A percentile compares a stretch with the other conserved stretches of the same genome.
These are phyloP conservation scores for Eragrostis nindensis DNA, from an alignment of 176 grass and related monocot species.

Conservation along the genomic window DNA sequence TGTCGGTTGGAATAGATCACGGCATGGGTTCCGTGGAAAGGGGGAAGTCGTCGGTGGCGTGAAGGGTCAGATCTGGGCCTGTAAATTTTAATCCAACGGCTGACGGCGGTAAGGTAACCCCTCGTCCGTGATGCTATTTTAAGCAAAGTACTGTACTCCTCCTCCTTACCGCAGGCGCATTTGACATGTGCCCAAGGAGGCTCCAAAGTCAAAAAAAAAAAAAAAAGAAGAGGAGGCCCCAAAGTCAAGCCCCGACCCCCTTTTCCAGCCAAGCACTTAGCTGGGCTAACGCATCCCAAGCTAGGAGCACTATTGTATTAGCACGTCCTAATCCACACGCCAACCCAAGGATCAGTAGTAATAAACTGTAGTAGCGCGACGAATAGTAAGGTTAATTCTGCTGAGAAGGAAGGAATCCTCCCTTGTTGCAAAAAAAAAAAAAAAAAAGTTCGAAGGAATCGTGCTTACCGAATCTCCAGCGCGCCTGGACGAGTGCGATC, in stretches of 20 bases:
- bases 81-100: not conserved
- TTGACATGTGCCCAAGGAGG: not conserved
- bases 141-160: too few species aligned
- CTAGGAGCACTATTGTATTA: too few species aligned
- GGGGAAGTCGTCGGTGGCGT: not conserved
- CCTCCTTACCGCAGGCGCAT: not conserved
- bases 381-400: not conserved
- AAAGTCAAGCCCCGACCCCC: constrained; percentile 10
- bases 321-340: too few species aligned
- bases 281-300: constrained; percentile 3
- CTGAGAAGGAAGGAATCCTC: not conserved
- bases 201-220: constrained; percentile 29
- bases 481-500: constrained; percentile 73
- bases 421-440: too few species aligned
- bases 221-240: too few species aligned
- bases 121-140: not conserved
- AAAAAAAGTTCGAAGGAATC: too few species aligned
- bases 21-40: too few species aligned
- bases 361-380: not conserved
- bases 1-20: not conserved
- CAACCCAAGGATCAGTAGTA: too few species aligned
- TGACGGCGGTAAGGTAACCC: too few species aligned
- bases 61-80: not conserved
- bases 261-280: not conserved
- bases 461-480: constrained; percentile 72